Base-by-base conservation (phyloP, 805 yeast genomes). In the Vanderwaltozyma verrucispora region DNA sequence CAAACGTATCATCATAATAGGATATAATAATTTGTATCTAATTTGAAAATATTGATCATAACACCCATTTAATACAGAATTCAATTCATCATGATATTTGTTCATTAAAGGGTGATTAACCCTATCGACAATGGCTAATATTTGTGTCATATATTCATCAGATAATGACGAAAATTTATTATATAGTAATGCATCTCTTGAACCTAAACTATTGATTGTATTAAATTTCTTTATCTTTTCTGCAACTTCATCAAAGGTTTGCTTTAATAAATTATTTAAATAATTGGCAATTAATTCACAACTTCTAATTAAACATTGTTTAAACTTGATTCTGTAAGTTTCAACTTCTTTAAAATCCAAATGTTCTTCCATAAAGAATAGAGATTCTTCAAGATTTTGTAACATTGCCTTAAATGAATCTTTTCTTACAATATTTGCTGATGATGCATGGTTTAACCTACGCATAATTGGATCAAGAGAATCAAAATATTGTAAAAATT, bases 251-350 rank as follows among this genome's bases (percentile, higher is more conserved):
- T 45, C 50, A 36, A 53, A 49, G 2, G 56, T 44, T 20, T 48
- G 53, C 38, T 66, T 65, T 39, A 74, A 46, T 24, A 51, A 44
- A 39, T 58, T 64, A 15, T 35, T 66, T 38, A 83, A 59, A 52
- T 78, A 85, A 49, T 79, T 83, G 44, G 80, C 71, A 13, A 86
- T 73, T 41, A 89, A 64, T 0, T 92, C 76, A 33, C 86, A 67
- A 1, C 94, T 79, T 41, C 95, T 70, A 1, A 88, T 77, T 70
- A 86, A 68, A 50, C 95, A 84, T 49, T 84, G 94, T 43, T 82
- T 74, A 61, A 84, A 85, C 41, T 88, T 71, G 44, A 77, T 74
- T 33, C 69, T 71, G 54, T 83, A 86, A 2, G 74, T 52, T 20
- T 77, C 89, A 10, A 74, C 64, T 37, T 87, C 95, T 51, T 74